Base-by-base conservation (phyloP, 2,329 filamentous ascomycete genomes). In the Amauroascus niger region DNA sequence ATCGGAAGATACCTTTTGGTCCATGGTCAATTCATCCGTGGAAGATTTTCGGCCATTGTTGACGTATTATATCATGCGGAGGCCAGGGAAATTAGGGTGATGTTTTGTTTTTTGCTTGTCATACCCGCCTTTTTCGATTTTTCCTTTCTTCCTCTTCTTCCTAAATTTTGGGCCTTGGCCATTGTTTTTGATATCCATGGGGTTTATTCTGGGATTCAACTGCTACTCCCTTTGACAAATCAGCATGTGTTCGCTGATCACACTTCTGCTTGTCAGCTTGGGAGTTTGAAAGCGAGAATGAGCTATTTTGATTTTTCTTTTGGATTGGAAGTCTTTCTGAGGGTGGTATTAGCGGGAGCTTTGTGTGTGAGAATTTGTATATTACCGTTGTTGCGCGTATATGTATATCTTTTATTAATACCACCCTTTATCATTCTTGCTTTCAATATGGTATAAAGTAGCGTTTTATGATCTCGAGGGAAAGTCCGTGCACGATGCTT, bases 11-110 rank as follows among this genome's bases (percentile, higher is more conserved):
- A 51, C 54, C 22, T 66, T 63, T 52, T 66, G 65, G 58, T 59
- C 62, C 49, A 58, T 68, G 35, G 60, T 69, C 3, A 65, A 63
- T 16, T 58, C 62, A 11, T 62, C 64, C 11, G 60, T 57, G 7
- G 65, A 64, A 46, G 63, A 64, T 18, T 63, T 67, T 11, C 63
- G 66, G 37, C 67, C 68, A 26, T 59, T 71, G 30, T 55, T 71
- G 24, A 66, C 65, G 6, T 71, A 71, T 56, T 71, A 67, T 58
- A 67, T 69, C 58, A 57, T 59, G 55, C 57, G 56, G 16, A 56
- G 56, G 39, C 56, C 56, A 24, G 47, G 8, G 11, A 41, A 35
- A 33, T 9, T 44, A 2, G 16, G 3, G 30, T 52, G 39, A 53
- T 46, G 33, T 28, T 5, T 7, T 11, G 13, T 35, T 35, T 9